phyloP scores from a whole-genome alignment of 2,329 filamentous ascomycete genomes.

The Paraphoma sp. region DNA sequence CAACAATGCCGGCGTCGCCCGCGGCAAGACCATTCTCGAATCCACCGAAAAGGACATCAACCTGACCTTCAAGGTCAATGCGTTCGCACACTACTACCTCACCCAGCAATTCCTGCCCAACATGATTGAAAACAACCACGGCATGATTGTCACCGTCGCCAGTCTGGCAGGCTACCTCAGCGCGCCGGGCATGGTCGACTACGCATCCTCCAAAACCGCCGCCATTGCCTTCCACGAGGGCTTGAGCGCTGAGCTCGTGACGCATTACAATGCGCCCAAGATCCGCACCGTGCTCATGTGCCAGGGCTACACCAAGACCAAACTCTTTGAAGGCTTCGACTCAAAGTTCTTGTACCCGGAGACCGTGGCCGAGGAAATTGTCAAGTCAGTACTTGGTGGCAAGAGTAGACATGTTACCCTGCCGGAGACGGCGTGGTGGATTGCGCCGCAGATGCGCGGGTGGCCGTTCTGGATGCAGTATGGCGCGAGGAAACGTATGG shows the following conservation, averaged over 20 bases:
- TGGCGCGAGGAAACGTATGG: conserved; percentile 53
- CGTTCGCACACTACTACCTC: conserved; percentile 71
- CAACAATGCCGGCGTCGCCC: conserved; percentile 73
- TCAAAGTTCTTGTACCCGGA: conserved; percentile 63
- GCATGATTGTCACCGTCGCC: conserved; percentile 75
- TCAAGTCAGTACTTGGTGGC: conserved; percentile 65
- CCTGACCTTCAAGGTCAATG: conserved; percentile 75
- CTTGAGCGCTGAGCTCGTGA: conserved; percentile 48
- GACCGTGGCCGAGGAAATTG: conserved; percentile 69
- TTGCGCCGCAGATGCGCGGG: conserved; percentile 51
- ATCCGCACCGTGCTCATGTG: conserved; percentile 72
- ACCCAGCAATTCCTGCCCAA: conserved; percentile 70
- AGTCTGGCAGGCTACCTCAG: conserved; percentile 67
- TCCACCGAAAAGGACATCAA: conserved; percentile 64
- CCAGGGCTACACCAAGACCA: conserved; percentile 67
- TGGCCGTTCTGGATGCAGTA: conserved; percentile 71
- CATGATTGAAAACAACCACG: conserved; percentile 70
- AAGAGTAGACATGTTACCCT: conserved; percentile 64
- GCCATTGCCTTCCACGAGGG: conserved; percentile 73
- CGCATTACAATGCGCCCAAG: conserved; percentile 66
- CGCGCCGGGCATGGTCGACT: conserved; percentile 71
- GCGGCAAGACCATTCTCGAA: conserved; percentile 67
- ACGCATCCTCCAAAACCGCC: conserved; percentile 70
- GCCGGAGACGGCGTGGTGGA: conserved; percentile 52
- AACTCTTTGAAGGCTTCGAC: conserved; percentile 65